Percentiles rank a stretch among this genome's conserved stretches.
phyloP scores from a whole-genome alignment of 2,329 filamentous ascomycete species.

The Cladophialophora yegresii region DNA sequence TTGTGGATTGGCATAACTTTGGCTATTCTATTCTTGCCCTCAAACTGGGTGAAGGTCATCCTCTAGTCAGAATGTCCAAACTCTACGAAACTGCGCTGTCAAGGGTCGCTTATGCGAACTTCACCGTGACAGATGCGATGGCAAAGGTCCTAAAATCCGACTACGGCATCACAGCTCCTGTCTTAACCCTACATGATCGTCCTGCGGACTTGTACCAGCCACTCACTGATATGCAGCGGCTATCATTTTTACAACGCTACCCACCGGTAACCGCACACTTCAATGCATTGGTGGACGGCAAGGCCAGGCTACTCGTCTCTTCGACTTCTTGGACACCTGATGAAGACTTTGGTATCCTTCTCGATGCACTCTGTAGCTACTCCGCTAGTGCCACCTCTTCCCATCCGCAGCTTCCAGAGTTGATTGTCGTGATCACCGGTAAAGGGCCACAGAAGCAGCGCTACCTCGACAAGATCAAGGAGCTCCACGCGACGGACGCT shows the following conservation, averaged over 20 bases:
- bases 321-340: constrained; percentile 97
- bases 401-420: constrained; percentile 57
- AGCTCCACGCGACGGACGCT: constrained; percentile 62
- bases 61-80: constrained; percentile 74
- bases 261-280: constrained; percentile 65
- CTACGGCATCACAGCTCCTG: constrained; percentile 65
- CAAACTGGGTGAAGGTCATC: constrained; percentile 64
- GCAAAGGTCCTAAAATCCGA: constrained; percentile 67
- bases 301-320: constrained; percentile 74
- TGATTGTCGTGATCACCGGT: constrained; percentile 91
- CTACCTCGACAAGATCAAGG: constrained; percentile 67
- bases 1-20: constrained; percentile 99
- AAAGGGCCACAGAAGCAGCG: constrained; percentile 81
- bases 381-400: constrained; percentile 56
- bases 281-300: constrained; percentile 59
- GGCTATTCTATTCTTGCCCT: constrained; percentile 86
- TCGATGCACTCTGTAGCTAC: constrained; percentile 78
- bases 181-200: constrained; percentile 79
- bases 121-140: constrained; percentile 92
- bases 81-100: constrained; percentile 76
- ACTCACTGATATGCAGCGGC: constrained; percentile 54
- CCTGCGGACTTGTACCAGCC: constrained; percentile 82
- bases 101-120: constrained; percentile 68
- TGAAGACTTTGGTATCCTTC: constrained; percentile 87
- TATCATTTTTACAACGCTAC: constrained; percentile 64